A percentile compares a stretch with the other conserved stretches of the same genome.
Conservation (phyloP, 2,329 filamentous ascomycete species). For the Cladorrhinum sp. region DNA sequence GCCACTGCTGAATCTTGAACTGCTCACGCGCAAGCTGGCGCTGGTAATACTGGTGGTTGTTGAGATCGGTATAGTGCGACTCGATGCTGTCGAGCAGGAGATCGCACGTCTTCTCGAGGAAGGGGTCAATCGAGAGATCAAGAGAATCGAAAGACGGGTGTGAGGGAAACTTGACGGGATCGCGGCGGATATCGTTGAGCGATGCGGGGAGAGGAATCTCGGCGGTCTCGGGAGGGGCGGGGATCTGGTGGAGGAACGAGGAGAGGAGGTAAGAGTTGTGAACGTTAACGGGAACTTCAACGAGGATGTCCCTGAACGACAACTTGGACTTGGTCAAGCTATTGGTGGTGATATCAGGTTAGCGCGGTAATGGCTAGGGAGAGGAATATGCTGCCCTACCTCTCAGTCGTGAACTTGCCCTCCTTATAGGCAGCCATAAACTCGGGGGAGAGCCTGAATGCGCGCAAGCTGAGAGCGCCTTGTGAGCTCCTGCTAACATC, state of each 20-base stretch:
- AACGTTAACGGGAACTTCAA: constrained; percentile 83
- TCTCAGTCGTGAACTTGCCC: constrained; percentile 95
- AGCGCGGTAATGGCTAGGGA: constrained; percentile 23
- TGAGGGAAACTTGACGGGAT: constrained; percentile 62
- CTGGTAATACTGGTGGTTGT: constrained; percentile 98
- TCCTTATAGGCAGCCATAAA: constrained; percentile 96
- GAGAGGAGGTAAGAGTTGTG: constrained; percentile 98
- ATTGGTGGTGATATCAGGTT: constrained; percentile 1
- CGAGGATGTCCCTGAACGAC: constrained; percentile 87
- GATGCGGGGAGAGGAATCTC: constrained; percentile 75
- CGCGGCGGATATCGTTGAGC: constrained; percentile 70
- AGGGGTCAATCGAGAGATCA: constrained; percentile 91
- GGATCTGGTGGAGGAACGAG: constrained; percentile 89
- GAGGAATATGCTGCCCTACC: constrained; percentile 51
- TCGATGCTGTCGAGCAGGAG: constrained; percentile 95
- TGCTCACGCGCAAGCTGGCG: constrained; percentile 91
- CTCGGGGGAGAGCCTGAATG: constrained; percentile 80
- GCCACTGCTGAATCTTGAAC: constrained; percentile 94
- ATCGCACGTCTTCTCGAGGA: constrained; percentile 97
- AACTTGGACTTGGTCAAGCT: constrained; percentile 94
- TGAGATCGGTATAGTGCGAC: constrained; percentile 95
- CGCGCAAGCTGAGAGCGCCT: constrained; percentile 82
- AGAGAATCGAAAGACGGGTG: constrained; percentile 87
- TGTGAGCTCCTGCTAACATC: constrained; percentile 94
- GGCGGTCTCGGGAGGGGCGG: constrained; percentile 60